These are phyloP conservation scores for Cryptosporidium parvum DNA, from an alignment of 169 alveolate genomes.

Conservation along the genomic window DNA sequence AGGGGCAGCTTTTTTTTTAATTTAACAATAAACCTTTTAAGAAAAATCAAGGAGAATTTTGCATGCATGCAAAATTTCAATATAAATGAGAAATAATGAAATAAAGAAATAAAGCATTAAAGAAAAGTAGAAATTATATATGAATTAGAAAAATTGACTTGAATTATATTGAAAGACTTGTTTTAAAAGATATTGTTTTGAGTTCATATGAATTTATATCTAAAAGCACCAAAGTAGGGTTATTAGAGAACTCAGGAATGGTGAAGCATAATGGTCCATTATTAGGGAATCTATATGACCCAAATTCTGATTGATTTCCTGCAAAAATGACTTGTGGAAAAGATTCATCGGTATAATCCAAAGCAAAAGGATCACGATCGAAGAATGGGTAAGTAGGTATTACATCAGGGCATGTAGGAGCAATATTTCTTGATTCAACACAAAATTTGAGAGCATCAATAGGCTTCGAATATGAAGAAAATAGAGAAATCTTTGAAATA, in stretches of 20 bases:
- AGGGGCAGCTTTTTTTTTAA: background rate
- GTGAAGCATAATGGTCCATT: conserved; percentile 71
- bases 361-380: conserved; percentile 47
- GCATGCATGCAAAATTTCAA: conserved; percentile 7
- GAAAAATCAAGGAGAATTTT: background rate
- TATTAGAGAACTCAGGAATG: conserved; percentile 42
- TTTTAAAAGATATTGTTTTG: conserved; percentile 36
- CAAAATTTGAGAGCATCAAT: conserved; percentile 72
- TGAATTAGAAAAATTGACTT: background rate
- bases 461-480: conserved; percentile 23
- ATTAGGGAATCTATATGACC: conserved; percentile 58
- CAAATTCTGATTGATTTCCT: conserved; percentile 52
- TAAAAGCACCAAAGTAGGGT: conserved; percentile 38
- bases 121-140: background rate
- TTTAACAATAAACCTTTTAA: background rate
- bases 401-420: conserved; percentile 66
- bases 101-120: background rate
- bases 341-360: conserved; percentile 23
- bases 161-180: background rate
- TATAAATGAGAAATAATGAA: background rate
- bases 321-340: conserved; percentile 70
- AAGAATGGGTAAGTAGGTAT: conserved; percentile 49
- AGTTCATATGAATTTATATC: conserved; percentile 49
- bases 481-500: conserved; percentile 23
- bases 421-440: conserved; percentile 45